Evolutionary conservation across 2,329 filamentous ascomycete genomes (phyloP), one percentile per base, ranked within the genome.

Genomic region (Fusarium sacchari): DNA sequence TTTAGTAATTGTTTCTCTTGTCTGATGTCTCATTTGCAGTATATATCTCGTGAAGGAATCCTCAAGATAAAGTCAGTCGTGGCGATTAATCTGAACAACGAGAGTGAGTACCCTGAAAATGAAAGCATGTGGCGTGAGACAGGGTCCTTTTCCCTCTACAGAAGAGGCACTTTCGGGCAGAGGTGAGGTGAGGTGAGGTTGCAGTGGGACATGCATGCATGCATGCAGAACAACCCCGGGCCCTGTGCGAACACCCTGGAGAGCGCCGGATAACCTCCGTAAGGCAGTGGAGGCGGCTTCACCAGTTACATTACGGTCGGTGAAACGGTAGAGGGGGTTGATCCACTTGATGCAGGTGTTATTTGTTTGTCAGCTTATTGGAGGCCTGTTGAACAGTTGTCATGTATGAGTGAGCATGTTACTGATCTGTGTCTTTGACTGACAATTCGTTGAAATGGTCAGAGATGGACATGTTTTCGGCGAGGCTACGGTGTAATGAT

Each of bases 181-280:
- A 47, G 42, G 42, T 47, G 50, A 55, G 42, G 42, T 47, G 50
- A 55, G 50, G 24, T 17, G 34, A 55, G 50, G 56, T 57, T 69
- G 7, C 52, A 32, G 32, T 32, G 32, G 32, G 32, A 32, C 32
- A 56, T 46, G 43, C 37, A 59, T 53, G 28, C 32, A 56, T 46
- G 43, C 37, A 59, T 53, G 28, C 22, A 30, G 11, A 36, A 36
- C 30, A 50, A 2, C 30, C 47, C 47, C 22, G 1, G 28, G 43
- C 46, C 68, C 62, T 61, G 55, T 53, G 62, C 64, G 63, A 71
- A 68, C 69, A 60, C 52, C 39, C 58, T 56, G 64, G 42, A 66
- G 56, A 43, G 53, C 30, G 59, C 55, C 65, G 65, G 65, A 67
- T 68, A 61, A 61, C 63, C 67, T 71, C 71, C 70, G 71, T 73